Evolutionary conservation across 2,329 filamentous ascomycete species (phyloP), one percentile per base, ranked within the genome.

Genomic region (Colletotrichum karsti): DNA sequence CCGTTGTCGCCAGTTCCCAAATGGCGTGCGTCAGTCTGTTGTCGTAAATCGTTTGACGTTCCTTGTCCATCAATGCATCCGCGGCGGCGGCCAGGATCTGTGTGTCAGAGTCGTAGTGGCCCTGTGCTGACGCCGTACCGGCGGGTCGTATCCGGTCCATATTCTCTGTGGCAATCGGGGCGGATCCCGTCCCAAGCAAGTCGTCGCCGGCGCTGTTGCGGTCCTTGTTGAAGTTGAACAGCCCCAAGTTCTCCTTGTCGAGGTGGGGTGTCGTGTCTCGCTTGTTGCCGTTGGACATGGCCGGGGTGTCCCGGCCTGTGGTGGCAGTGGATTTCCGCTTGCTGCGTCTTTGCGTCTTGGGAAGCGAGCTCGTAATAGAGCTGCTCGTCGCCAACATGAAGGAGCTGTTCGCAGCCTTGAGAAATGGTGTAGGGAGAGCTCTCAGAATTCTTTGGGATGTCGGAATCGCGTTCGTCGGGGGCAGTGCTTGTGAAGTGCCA

Each of bases 351-450:
- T 87, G 83, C 22, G 85, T 86, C 77, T 92, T 93, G 2, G 92
- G 92, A 5, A 95, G 82, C 50, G 91, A 94, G 60, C 90, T 93
- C 0, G 92, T 93, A 70, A 97, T 91, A 70, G 92, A 95, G 55
- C 92, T 93, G 77, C 93, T 97, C 0, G 95, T 97, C 4, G 94
- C 93, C 26, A 91, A 93, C 90, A 99, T 95, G 81, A 98, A 98
- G 67, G 92, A 95, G 46, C 94, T 96, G 79, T 98, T 99, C 59
- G 96, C 96, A 1, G 95, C 95, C 78, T 95, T 97, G 37, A 99
- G 85, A 37, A 99, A 91, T 0, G 96, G 93, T 0, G 95, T 95
- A 0, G 96, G 96, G 0, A 99, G 85, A 0, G 94, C 94, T 22
- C 96, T 91, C 3, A 99, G 87, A 69, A 99, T 95, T 56, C 94